phyloP scores from a whole-genome alignment of 2,329 filamentous ascomycete genomes.

The Sordariomycetes sp. region DNA sequence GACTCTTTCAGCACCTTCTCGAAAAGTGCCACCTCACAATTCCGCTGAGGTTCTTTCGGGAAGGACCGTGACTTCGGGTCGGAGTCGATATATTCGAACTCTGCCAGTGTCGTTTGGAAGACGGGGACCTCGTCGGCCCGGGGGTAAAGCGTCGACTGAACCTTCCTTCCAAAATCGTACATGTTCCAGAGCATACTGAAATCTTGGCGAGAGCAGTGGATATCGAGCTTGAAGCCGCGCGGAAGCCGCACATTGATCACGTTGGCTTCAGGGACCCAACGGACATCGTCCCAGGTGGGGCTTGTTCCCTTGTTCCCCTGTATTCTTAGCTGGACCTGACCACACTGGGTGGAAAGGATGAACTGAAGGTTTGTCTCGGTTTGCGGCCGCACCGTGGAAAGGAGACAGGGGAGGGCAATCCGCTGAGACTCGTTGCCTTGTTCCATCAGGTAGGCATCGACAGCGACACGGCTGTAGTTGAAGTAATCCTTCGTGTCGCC shows the following conservation, averaged over 20 bases:
- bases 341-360: slow-evolving; percentile 69
- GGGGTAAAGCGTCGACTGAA: slow-evolving; percentile 60
- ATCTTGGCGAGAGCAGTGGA: slow-evolving; percentile 66
- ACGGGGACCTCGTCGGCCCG: slow-evolving; percentile 59
- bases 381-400: slow-evolving; percentile 64
- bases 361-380: slow-evolving; percentile 61
- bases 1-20: slow-evolving; percentile 58
- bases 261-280: slow-evolving; percentile 61
- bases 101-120: slow-evolving; percentile 58
- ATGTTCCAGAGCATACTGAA: slow-evolving; percentile 73
- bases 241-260: slow-evolving; percentile 61
- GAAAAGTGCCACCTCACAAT: slow-evolving; percentile 66
- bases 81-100: slow-evolving; percentile 74
- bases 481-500: slow-evolving; percentile 66
- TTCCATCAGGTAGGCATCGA: slow-evolving; percentile 65
- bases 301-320: slow-evolving; percentile 57
- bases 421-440: slow-evolving; percentile 57
- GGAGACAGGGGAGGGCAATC: slow-evolving; percentile 59
- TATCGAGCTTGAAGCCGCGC: slow-evolving; percentile 61
- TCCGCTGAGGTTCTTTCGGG: slow-evolving; percentile 60
- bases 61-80: slow-evolving; percentile 61
- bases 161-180: slow-evolving; percentile 72
- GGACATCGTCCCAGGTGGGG: slow-evolving; percentile 70
- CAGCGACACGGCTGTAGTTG: slow-evolving; percentile 68
- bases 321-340: slow-evolving; percentile 64